phyloP scores from a whole-genome alignment of 371 early-diverging fungal species.

The Actinomortierella wolfii region DNA sequence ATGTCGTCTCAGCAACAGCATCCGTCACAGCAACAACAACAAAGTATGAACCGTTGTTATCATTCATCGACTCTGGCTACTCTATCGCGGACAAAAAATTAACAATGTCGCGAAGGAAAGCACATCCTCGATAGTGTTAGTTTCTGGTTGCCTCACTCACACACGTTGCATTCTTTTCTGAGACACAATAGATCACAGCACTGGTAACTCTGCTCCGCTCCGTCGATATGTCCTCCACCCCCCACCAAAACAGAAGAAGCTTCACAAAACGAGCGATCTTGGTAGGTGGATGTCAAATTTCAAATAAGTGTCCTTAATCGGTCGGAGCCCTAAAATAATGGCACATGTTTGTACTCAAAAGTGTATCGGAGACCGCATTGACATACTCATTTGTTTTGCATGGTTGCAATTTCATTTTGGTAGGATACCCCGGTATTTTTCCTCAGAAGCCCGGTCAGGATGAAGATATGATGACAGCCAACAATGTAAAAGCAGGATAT shows the following conservation, averaged over 20 bases:
- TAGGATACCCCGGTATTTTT: constrained; percentile 75
- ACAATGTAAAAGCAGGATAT: constrained; percentile 74
- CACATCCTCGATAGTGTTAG: too few relatives aligned
- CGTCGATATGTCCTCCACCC: constrained; percentile 60
- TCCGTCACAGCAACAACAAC: too few relatives aligned
- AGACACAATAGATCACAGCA: constrained; percentile 15
- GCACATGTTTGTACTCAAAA: neutral
- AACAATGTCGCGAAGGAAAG: too few relatives aligned
- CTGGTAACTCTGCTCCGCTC: constrained; percentile 14
- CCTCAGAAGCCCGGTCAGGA: constrained; percentile 63
- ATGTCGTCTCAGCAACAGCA: too few relatives aligned
- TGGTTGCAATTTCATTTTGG: neutral
- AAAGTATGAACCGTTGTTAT: too few relatives aligned
- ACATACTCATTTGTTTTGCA: neutral
- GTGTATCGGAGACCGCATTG: neutral
- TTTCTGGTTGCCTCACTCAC: too few relatives aligned
- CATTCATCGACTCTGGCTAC: too few relatives aligned
- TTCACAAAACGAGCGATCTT: constrained; percentile 55
- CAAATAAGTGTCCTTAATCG: neutral
- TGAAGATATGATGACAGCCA: constrained; percentile 67
- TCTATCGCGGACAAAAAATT: too few relatives aligned
- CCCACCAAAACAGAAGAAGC: constrained; percentile 48
- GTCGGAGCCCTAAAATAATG: neutral
- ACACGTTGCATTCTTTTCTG: too few relatives aligned
- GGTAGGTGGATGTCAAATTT: constrained; percentile 12